These are phyloP conservation scores for Suillus variegatus DNA, from an alignment of 768 basidiomycete genomes.

Conservation along the genomic window DNA sequence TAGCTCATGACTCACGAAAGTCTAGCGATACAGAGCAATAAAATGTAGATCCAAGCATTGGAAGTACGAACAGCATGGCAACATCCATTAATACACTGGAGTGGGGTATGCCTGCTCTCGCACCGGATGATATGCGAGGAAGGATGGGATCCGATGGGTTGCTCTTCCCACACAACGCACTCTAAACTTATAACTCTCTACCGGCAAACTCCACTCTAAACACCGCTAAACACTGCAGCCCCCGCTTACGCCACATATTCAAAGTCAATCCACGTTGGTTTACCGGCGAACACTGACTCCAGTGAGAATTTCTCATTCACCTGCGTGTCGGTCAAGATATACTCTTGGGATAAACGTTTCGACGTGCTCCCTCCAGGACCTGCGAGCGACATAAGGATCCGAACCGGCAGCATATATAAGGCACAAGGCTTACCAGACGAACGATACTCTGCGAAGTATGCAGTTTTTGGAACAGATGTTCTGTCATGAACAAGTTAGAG, in stretches of 20 bases:
- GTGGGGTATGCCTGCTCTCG: too few relatives aligned
- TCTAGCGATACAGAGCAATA: slow-evolving; percentile 89
- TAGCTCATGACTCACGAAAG: slow-evolving; percentile 68
- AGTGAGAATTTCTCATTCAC: slow-evolving; percentile 44
- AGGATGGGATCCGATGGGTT: too few relatives aligned
- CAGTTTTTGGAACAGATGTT: slow-evolving; percentile 51
- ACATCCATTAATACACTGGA: slow-evolving; percentile 14
- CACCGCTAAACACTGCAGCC: too few relatives aligned
- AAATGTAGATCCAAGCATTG: slow-evolving; percentile 79
- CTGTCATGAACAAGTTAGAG: slow-evolving; percentile 24
- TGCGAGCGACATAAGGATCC: slow-evolving; percentile 14
- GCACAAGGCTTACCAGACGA: slow-evolving; percentile 42
- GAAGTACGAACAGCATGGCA: background rate
- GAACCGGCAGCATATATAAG: background rate
- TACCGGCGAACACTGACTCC: slow-evolving; percentile 50
- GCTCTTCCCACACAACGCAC: too few relatives aligned
- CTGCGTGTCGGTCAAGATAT: slow-evolving; percentile 42
- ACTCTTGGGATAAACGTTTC: slow-evolving; percentile 46
- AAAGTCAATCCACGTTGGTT: slow-evolving; percentile 57
- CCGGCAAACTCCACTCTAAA: too few relatives aligned
- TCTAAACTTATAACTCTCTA: too few relatives aligned
- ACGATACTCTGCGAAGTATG: slow-evolving; percentile 57
- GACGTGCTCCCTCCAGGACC: slow-evolving; percentile 53
- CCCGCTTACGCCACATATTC: slow-evolving; percentile 28
- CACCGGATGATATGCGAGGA: too few relatives aligned